These are phyloP conservation scores for Pythium sukuiense DNA, from an alignment of 352 stramenopile species.

Conservation along the genomic window DNA sequence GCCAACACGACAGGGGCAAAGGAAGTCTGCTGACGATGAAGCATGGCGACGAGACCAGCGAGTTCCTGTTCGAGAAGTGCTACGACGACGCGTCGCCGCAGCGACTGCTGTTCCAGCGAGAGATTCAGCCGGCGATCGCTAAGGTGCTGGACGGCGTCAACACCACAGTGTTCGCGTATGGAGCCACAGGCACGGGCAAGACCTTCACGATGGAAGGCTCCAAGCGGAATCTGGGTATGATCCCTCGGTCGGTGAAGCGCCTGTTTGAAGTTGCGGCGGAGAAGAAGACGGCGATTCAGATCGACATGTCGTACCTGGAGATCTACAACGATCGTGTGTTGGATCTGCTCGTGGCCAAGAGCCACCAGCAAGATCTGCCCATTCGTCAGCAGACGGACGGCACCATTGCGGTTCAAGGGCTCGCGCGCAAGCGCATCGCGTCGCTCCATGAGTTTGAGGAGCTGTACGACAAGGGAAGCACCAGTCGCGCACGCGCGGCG, in stretches of 20 bases:
- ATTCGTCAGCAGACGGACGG: constrained; percentile 42
- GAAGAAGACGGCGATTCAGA: constrained; percentile 23
- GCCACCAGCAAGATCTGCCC: constrained; percentile 31
- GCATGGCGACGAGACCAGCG: constrained; percentile 8
- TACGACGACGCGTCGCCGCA: constrained; percentile 41
- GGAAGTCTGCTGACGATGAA: constrained; percentile 22
- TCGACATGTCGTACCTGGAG: constrained; percentile 74
- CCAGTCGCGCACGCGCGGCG: constrained; percentile 26
- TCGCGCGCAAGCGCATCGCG: constrained; percentile 32
- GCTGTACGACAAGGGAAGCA: constrained; percentile 33
- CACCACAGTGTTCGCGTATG: constrained; percentile 59
- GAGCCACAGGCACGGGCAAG: constrained; percentile 59
- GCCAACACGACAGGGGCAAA: constrained; percentile 18
- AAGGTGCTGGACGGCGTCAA: constrained; percentile 46
- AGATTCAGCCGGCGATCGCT: constrained; percentile 39
- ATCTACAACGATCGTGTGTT: constrained; percentile 89
- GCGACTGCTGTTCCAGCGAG: constrained; percentile 38
- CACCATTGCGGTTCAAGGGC: constrained; percentile 35
- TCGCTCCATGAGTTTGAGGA: constrained; percentile 34
- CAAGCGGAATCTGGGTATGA: constrained; percentile 50
- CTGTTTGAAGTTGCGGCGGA: constrained; percentile 43
- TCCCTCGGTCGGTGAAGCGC: constrained; percentile 40
- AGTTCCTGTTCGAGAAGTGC: constrained; percentile 45
- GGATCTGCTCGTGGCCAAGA: constrained; percentile 58
- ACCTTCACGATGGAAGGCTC: constrained; percentile 70